phyloP scores from a whole-genome alignment of 148 eudicot species.

The Vaccinium myrtillus region DNA sequence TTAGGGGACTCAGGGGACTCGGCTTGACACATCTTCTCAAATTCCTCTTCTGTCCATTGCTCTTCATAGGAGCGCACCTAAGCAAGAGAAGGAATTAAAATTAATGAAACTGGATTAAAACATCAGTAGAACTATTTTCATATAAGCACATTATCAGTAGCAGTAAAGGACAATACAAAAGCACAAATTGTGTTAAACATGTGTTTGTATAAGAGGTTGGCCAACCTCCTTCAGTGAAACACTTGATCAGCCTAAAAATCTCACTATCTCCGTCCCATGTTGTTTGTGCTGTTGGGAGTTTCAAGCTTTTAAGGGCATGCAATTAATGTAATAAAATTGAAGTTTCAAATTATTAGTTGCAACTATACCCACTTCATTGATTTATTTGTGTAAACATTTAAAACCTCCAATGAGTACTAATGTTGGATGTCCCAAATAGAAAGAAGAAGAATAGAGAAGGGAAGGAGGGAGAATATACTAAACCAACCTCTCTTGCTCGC shows the following conservation, averaged over 20 bases:
- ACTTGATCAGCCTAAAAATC: neutral
- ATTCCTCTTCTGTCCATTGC: conserved; percentile 97
- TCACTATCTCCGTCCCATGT: neutral
- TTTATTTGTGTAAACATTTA: neutral
- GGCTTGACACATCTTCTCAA: conserved; percentile 82
- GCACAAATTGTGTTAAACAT: neutral
- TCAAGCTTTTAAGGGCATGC: neutral
- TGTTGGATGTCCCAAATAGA: conserved; percentile 1
- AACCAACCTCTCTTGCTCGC: conserved; percentile 95
- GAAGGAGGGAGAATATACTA: conserved; percentile 1
- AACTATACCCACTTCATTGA: neutral
- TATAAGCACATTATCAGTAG: neutral
- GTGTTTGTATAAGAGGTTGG: neutral
- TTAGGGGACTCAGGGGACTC: conserved; percentile 60
- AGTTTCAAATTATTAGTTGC: neutral
- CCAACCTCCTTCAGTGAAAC: conserved; percentile 1
- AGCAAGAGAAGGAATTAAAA: conserved; percentile 12
- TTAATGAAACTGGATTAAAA: neutral
- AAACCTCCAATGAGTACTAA: neutral
- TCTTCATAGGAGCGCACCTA: conserved; percentile 99
- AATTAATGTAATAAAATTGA: neutral
- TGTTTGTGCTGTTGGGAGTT: neutral
- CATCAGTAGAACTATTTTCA: neutral
- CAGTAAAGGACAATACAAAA: neutral
- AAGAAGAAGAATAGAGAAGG: neutral